Evolutionary conservation across 2,329 filamentous ascomycete species (phyloP).

Genomic region (Aspergillus neoniger): DNA sequence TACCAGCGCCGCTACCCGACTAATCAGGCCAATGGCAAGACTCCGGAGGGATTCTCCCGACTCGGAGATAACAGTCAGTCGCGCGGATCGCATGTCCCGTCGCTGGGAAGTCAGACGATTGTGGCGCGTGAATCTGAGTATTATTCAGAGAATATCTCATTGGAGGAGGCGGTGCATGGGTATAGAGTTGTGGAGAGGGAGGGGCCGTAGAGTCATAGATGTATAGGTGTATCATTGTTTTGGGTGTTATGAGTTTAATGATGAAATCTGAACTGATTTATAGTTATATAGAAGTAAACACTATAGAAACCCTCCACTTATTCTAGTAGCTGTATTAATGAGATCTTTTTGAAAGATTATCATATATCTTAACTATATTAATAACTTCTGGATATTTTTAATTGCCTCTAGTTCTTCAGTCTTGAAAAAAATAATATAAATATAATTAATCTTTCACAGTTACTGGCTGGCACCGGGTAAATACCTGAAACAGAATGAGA

Average conservation of each 20-base stretch:
- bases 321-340: too few relatives aligned
- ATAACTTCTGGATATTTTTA: too few relatives aligned
- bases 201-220: background rate
- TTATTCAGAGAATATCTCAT: background rate
- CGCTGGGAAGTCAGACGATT: background rate
- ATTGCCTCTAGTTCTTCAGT: too few relatives aligned
- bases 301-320: too few relatives aligned
- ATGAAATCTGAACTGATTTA: background rate
- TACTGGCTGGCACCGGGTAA: too few relatives aligned
- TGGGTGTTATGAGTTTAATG: background rate
- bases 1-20: background rate
- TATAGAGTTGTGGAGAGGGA: background rate
- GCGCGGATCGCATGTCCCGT: background rate
- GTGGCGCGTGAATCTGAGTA: background rate
- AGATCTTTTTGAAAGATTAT: too few relatives aligned
- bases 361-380: too few relatives aligned
- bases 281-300: too few relatives aligned
- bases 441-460: too few relatives aligned
- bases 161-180: background rate
- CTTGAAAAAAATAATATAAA: too few relatives aligned
- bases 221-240: background rate
- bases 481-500: too few relatives aligned
- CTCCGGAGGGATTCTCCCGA: constrained; percentile 7
- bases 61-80: background rate
- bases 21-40: constrained; percentile 6